Conservation (phyloP, 345 rosid species). For the Eucalyptus pauciflora region DNA sequence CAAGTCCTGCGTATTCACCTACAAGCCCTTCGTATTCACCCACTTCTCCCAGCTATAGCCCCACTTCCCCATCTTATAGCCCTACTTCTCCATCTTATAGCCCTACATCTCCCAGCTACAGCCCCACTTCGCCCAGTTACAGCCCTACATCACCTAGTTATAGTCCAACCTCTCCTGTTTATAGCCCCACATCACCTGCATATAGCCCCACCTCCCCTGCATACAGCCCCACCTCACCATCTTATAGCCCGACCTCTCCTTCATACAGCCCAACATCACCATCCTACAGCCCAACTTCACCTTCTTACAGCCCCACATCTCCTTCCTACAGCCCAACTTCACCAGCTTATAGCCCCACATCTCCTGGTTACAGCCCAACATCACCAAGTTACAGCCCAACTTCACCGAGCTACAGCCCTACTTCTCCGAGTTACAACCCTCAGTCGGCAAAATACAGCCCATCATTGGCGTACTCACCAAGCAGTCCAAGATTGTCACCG, state of each 20-base stretch:
- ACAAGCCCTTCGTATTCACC: constrained; percentile 42
- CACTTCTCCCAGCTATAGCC: constrained; percentile 34
- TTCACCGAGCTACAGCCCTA: constrained; percentile 68
- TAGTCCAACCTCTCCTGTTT: constrained; percentile 67
- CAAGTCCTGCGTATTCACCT: constrained; percentile 77
- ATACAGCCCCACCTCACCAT: constrained; percentile 76
- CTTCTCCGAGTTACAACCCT: constrained; percentile 67
- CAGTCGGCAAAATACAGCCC: constrained; percentile 72
- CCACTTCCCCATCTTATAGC: constrained; percentile 67
- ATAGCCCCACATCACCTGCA: constrained; percentile 64
- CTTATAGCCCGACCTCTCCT: constrained; percentile 81
- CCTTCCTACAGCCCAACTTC: constrained; percentile 82
- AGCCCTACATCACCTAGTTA: constrained; percentile 71
- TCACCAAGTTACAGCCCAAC: constrained; percentile 78
- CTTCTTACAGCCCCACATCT: constrained; percentile 66
- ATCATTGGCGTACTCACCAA: constrained; percentile 80
- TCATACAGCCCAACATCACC: constrained; percentile 86
- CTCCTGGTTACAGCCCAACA: constrained; percentile 76
- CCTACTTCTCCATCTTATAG: constrained; percentile 85
- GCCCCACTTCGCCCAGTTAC: constrained; percentile 76
- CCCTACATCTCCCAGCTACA: constrained; percentile 68
- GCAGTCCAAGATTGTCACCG: constrained; percentile 83
- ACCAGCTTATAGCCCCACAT: constrained; percentile 73
- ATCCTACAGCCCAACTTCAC: constrained; percentile 74
- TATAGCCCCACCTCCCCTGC: constrained; percentile 83